Base-by-base conservation (phyloP, 148 eudicot species). In the Fagopyrum esculentum region DNA sequence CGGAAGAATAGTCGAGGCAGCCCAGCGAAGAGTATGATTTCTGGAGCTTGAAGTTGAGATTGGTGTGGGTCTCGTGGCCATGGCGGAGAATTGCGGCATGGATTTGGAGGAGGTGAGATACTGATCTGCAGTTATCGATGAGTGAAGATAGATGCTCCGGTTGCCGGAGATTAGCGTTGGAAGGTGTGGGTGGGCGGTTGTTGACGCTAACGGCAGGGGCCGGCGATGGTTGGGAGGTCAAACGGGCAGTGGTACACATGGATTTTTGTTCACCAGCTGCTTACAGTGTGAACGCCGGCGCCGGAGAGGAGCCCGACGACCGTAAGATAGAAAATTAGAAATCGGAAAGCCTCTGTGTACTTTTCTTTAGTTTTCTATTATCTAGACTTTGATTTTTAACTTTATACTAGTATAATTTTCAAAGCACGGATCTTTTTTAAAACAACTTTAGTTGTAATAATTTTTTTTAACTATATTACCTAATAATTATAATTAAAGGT, bases 31-130 rank as follows among this genome's bases (percentile, higher is more conserved):
- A 79, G 78, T 91, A 93, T 0, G 89, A 81, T 54, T 87, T 89
- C 72, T 89, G 98, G 75, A 93, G 93, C 87, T 91, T 93, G 83
- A 93, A 89, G 70, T 79, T 86, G 63, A 93, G 63, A 68, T 81
- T 77, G 51, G 87, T 83, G 76, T 87, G 77, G 81, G 50, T 44
- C 51, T 89, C 86, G n/a, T 87, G 86, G 56, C 87, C 86, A 22
- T 79, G 90, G 35, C 97, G 89, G 77, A 91, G 72, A 22, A 91
- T 73, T 29, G 80, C 86, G n/a, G 89, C 89, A 69, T 92, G 97
- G 79, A 92, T 81, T 87, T 89, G 93, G 76, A 60, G 86, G 26
- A 88, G 76, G 4, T 87, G 85, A 40, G 63, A 16, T 71, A 75
- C 73, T 44, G 78, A 68, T 77, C 80, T 87, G 79, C 81, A 82